These are phyloP conservation scores for Filobasidium wieringae DNA, from an alignment of 768 basidiomycete genomes.

Conservation along the genomic window DNA sequence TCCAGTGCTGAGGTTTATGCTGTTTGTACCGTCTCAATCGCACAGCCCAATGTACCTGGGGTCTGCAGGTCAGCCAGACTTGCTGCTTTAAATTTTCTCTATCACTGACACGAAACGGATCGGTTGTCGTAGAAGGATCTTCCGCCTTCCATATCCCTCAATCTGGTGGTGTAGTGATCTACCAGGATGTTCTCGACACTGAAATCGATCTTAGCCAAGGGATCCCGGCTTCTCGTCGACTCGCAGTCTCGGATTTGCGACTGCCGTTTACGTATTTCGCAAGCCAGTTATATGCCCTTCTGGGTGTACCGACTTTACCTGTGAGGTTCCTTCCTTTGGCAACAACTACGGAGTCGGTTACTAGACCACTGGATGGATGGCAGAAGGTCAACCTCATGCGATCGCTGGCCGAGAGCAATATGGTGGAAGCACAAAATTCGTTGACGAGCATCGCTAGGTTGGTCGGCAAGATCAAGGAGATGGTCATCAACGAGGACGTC, in stretches of 20 bases:
- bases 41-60: constrained; percentile 61
- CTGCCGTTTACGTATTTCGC: constrained; percentile 24
- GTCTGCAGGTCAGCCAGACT: constrained; percentile 40
- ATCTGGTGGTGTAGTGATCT: constrained; percentile 77
- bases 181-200: not conserved
- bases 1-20: constrained; percentile 81
- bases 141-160: constrained; percentile 78
- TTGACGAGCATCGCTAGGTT: constrained; percentile 70
- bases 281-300: constrained; percentile 64
- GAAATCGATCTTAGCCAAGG: not conserved
- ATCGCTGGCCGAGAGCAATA: constrained; percentile 57
- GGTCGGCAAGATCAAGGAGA: constrained; percentile 73
- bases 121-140: not conserved
- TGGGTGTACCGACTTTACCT: constrained; percentile 63
- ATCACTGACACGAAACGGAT: not conserved
- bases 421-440: constrained; percentile 56
- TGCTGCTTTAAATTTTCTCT: not conserved
- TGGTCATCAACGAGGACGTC: constrained; percentile 78
- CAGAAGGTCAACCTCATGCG: constrained; percentile 41
- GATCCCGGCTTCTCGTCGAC: not conserved
- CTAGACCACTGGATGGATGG: not conserved
- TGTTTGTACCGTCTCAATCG: constrained; percentile 67
- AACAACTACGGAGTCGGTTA: not conserved
- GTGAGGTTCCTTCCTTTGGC: not conserved
- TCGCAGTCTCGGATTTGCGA: constrained; percentile 14